phyloP scores from a whole-genome alignment of 1,139 yeast genomes.

The Yamadazyma spencermartinsiae region DNA sequence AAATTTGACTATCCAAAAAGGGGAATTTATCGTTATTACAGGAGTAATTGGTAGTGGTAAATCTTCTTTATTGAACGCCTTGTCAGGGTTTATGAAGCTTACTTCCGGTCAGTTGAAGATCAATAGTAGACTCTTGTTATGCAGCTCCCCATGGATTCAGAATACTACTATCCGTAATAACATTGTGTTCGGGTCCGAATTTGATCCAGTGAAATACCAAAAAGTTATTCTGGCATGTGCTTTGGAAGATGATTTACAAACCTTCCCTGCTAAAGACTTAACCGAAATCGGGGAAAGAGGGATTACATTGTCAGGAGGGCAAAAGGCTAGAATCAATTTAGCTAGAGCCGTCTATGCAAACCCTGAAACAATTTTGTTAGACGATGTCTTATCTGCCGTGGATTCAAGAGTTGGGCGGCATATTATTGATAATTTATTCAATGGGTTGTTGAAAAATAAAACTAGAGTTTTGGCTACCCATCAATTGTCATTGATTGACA shows the following conservation, averaged over 20 bases:
- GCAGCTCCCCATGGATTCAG: conserved; percentile 47
- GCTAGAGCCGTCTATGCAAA: conserved; percentile 44
- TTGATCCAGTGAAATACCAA: conserved; percentile 29
- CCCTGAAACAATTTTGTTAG: conserved; percentile 34
- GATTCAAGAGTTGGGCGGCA: conserved; percentile 43
- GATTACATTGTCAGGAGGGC: conserved; percentile 44
- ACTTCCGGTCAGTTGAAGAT: conserved; percentile 26
- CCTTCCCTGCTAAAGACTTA: conserved; percentile 36
- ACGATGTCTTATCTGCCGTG: conserved; percentile 46
- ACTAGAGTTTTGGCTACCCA: conserved; percentile 51
- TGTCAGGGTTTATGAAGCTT: conserved; percentile 42
- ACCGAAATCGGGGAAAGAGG: conserved; percentile 49
- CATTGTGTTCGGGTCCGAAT: conserved; percentile 38
- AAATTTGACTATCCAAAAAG: conserved; percentile 26
- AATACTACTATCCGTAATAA: conserved; percentile 46
- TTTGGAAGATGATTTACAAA: conserved; percentile 36
- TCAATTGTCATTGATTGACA: conserved; percentile 43
- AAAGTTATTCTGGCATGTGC: conserved; percentile 39
- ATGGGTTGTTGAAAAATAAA: conserved; percentile 29
- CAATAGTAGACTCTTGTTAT: conserved; percentile 30
- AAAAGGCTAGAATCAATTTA: conserved; percentile 42
- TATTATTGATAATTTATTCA: conserved; percentile 34
- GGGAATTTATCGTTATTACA: conserved; percentile 40
- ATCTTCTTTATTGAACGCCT: conserved; percentile 56
- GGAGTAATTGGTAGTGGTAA: conserved; percentile 51